These are phyloP conservation scores for Leccinellum albellum DNA, from an alignment of 768 basidiomycete genomes.

Conservation along the genomic window DNA sequence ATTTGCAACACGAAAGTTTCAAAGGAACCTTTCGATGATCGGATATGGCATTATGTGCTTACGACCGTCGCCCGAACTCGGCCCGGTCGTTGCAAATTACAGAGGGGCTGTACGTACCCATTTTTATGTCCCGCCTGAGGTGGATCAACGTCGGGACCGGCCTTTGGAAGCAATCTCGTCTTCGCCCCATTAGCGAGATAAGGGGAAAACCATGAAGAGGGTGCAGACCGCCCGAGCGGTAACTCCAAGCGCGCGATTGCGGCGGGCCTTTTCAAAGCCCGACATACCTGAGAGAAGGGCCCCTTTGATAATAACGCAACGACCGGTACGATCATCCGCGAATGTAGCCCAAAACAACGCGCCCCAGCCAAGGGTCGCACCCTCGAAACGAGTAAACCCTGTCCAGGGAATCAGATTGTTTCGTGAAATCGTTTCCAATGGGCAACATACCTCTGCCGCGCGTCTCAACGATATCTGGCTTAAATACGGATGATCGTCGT, in stretches of 20 bases:
- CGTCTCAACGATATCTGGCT: neutral
- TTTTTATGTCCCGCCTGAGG: neutral
- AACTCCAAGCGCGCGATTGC: neutral
- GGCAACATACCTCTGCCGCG: neutral
- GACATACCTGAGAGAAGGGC: neutral
- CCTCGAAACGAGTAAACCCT: neutral
- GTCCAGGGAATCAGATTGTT: neutral
- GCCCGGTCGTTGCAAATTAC: neutral
- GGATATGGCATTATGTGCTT: neutral
- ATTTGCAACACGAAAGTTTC: neutral
- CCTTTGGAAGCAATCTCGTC: neutral
- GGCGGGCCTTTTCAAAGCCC: neutral
- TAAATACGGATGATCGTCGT: conserved; percentile 6
- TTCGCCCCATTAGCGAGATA: neutral
- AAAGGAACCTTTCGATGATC: neutral
- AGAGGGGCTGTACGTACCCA: neutral
- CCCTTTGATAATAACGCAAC: neutral
- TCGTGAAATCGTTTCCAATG: neutral
- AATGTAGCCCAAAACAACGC: neutral
- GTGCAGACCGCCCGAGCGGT: neutral
- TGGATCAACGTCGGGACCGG: neutral
- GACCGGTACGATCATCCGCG: neutral
- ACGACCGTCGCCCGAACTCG: neutral
- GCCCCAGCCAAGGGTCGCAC: neutral
- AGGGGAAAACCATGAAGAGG: neutral